Base-by-base conservation (phyloP, 495 filamentous ascomycete genomes). In the Xylaria palmicola region DNA sequence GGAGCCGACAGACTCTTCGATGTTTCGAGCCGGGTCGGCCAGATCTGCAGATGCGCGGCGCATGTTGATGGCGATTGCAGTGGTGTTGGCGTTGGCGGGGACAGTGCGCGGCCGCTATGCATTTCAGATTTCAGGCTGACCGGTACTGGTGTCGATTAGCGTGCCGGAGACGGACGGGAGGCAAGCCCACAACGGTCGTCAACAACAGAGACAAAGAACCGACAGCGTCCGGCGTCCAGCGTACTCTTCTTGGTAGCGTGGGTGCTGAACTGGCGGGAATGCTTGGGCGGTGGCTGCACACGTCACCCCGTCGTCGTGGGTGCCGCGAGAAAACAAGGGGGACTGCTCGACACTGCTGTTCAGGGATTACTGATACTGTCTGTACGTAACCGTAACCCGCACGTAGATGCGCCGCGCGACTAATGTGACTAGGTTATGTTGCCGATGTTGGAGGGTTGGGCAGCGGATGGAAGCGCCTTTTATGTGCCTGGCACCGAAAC, bases 11-110 rank as follows among this genome's bases (percentile, higher is more conserved):
- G 78, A 80, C 50, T 80, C 77, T 30, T 78, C 77, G 45, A 78
- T 59, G 56, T 77, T 79, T 60, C 73, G 72, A 61, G 73, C 71
- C 29, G 77, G 74, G 52, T 80, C 78, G 67, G 71, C 69, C 58
- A 81, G 60, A 62, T 80, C 68, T 19, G 68, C 59, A n/a, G 78
- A 78, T 55, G 70, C 64, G 58, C 75, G 75, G 63, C 74, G 71
- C 78, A 81, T 81, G 55, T 45, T 68, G 65, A 63, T 40, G 58
- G 60, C 19, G 58, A 51, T 54, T 52, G 58, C 43, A 47, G 32
- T 10, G 50, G 50, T 17, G 40, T 55, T 61, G 59, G 19, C 34
- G 29, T 51, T 58, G 44, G 55, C 45, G 54, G 60, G 45, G 60
- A 51, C 24, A 59, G 60, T 59, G 48, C 52, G 36, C 37, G 17